A percentile compares a stretch with the other conserved stretches of the same genome.
Evolutionary conservation across 1,139 yeast genomes (phyloP).

Genomic region (Sugiyamaella paludigena): DNA sequence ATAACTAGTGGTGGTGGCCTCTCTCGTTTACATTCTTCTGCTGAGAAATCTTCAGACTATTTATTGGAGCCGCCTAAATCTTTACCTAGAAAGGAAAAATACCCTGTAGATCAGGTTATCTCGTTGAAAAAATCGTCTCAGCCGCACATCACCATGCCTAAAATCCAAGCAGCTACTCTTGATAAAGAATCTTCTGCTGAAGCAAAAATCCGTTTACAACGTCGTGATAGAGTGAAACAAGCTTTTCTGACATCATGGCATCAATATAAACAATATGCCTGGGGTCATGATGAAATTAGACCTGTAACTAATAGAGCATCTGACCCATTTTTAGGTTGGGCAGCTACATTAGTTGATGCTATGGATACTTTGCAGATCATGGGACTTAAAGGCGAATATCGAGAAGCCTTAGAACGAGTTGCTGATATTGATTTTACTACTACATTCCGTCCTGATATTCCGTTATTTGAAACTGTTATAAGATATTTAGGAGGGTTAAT

Average conservation of each 20-base stretch:
- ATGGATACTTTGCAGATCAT: conserved; percentile 66
- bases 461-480: conserved; percentile 70
- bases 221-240: conserved; percentile 47
- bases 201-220: conserved; percentile 24
- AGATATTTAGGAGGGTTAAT: conserved; percentile 71
- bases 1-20: conserved; percentile 14
- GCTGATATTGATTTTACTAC: conserved; percentile 51
- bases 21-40: conserved; percentile 11
- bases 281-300: conserved; percentile 64
- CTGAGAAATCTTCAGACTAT: not conserved
- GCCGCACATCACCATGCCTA: conserved; percentile 5
- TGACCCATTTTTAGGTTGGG: conserved; percentile 50
- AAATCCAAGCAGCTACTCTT: conserved; percentile 21
- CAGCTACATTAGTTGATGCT: conserved; percentile 60
- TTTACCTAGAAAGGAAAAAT: conserved; percentile 28
- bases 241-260: conserved; percentile 60
- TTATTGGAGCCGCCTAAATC: conserved; percentile 8
- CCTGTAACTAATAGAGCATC: conserved; percentile 39
- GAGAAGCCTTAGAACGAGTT: conserved; percentile 52
- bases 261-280: conserved; percentile 55
- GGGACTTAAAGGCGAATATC: conserved; percentile 55
- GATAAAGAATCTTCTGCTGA: conserved; percentile 15
- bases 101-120: conserved; percentile 19
- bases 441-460: conserved; percentile 46
- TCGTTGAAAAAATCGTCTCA: conserved; percentile 16